phyloP scores from a whole-genome alignment of 2,329 filamentous ascomycete species.

The Calonectria henricotiae region DNA sequence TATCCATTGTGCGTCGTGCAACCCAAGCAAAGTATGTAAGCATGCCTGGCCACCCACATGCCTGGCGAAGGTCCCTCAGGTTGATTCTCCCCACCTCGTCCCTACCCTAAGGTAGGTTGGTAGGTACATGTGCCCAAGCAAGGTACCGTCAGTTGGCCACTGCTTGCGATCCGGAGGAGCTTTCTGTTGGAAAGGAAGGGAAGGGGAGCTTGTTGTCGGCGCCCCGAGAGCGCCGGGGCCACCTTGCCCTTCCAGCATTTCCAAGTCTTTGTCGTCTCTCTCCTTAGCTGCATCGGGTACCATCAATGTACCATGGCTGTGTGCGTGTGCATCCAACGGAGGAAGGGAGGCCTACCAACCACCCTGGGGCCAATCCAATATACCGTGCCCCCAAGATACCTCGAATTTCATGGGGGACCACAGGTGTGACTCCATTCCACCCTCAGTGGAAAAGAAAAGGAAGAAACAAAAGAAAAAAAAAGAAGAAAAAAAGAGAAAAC shows the following conservation, averaged over 20 bases:
- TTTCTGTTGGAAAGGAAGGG: slow-evolving; percentile 1
- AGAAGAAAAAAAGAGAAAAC: slow-evolving; percentile 6
- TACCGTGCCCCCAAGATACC: slow-evolving; percentile 31
- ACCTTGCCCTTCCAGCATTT: slow-evolving; percentile 22
- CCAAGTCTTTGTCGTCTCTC: slow-evolving; percentile 1
- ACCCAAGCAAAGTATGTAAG: background rate
- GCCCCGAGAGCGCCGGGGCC: slow-evolving; percentile 21
- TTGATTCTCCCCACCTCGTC: slow-evolving; percentile 17
- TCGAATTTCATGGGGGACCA: slow-evolving; percentile 38
- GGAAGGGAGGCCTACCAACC: slow-evolving; percentile 1
- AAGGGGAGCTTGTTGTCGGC: slow-evolving; percentile 20
- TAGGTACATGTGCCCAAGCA: slow-evolving; percentile 16
- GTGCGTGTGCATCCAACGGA: background rate
- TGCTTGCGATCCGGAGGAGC: slow-evolving; percentile 11
- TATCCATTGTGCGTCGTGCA: background rate
- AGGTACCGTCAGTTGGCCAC: slow-evolving; percentile 1
- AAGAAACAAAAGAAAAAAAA: slow-evolving; percentile 5
- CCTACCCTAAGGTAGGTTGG: slow-evolving; percentile 20
- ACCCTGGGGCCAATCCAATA: slow-evolving; percentile 5
- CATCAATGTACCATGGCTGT: slow-evolving; percentile 25
- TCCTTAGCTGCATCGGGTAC: slow-evolving; percentile 22
- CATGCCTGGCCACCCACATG: slow-evolving; percentile 17
- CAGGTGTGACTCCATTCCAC: slow-evolving; percentile 37
- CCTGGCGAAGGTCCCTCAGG: slow-evolving; percentile 25
- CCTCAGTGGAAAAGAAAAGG: background rate